Evolutionary conservation across 768 basidiomycete species (phyloP), one percentile per base, ranked within the genome.

Genomic region (Calvatia gigantea): DNA sequence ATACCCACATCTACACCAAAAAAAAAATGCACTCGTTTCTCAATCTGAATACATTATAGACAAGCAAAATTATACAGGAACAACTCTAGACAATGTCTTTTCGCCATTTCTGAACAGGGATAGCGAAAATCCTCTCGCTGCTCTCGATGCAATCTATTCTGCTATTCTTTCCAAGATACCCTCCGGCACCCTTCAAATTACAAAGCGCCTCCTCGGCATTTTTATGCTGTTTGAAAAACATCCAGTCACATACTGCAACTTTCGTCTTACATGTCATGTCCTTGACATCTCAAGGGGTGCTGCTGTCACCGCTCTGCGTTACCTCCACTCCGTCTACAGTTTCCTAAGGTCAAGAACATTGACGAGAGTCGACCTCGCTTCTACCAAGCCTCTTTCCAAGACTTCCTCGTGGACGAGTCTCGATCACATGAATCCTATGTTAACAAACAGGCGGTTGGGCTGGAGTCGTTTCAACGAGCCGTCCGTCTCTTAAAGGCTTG

Each of bases 121-220:
- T 32, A 14, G 33, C 6, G 37, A 28, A 14, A 27, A 45, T 19
- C 50, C 57, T 2, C 25, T 54, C 38, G 38, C 33, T n/a, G 27
- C 27, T 19, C 57, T 54, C 32, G 57, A 58, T 39, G 32, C 14
- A 27, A 41, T 58, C 15, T 58, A 58, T 28, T 14, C 31, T 14
- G 42, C n/a, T 8, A 50, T 56, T 25, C 46, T 56, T 12, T 33
- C 31, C 17, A 31, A 23, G 7, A 41, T 41, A 41, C 39, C 39
- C 8, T 21, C 5, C 17, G 19, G 23, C 8, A 17, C 23, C 7
- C 39, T 41, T n/a, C 15, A 41, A 11, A 11, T 11, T 19, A 21
- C 39, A 19, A 41, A 41, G n/a, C 9, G 2, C 4, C 39, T 41
- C 12, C 8, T 41, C 11, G 39, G n/a, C 3, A 41, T 9, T 11